A percentile compares a stretch with the other conserved stretches of the same genome.
phyloP scores from a whole-genome alignment of 495 filamentous ascomycete genomes.

The Penicillium bialowiezense region DNA sequence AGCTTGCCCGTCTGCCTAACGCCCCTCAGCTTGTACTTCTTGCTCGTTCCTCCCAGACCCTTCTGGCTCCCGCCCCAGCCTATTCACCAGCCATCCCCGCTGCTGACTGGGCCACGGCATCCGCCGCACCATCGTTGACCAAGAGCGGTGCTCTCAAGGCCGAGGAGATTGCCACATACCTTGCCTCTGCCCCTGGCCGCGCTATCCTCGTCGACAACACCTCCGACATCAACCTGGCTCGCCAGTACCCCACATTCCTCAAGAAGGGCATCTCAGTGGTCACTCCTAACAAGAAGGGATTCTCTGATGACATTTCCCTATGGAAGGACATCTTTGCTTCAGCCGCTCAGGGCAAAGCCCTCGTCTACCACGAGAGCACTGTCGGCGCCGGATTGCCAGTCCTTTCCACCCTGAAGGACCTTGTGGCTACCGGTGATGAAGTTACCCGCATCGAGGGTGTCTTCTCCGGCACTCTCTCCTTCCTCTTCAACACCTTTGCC shows the following conservation, averaged over 20 bases:
- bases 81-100: constrained; percentile 51
- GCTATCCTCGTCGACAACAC: constrained; percentile 91
- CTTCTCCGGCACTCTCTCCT: constrained; percentile 93
- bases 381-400: constrained; percentile 91
- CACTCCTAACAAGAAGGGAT: constrained; percentile 97
- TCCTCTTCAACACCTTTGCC: constrained; percentile 93
- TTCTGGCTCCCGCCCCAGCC: constrained; percentile 53
- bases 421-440: constrained; percentile 85
- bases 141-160: constrained; percentile 50
- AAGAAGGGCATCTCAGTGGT: constrained; percentile 79
- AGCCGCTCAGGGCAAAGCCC: constrained; percentile 60
- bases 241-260: constrained; percentile 75
- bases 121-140: constrained; percentile 55
- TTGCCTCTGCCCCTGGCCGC: constrained; percentile 65
- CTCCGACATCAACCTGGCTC: constrained; percentile 74
- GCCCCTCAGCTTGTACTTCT: constrained; percentile 73
- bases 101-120: constrained; percentile 49
- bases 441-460: constrained; percentile 90
- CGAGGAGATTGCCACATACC: constrained; percentile 66
- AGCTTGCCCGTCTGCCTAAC: constrained; percentile 65
- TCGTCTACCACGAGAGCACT: constrained; percentile 89
- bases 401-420: constrained; percentile 83
- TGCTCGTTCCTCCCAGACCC: constrained; percentile 72
- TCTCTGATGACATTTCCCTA: constrained; percentile 69
- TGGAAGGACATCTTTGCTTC: constrained; percentile 80